Base-by-base conservation (phyloP, 2,329 filamentous ascomycete genomes). In the Aspergillus sojae region DNA sequence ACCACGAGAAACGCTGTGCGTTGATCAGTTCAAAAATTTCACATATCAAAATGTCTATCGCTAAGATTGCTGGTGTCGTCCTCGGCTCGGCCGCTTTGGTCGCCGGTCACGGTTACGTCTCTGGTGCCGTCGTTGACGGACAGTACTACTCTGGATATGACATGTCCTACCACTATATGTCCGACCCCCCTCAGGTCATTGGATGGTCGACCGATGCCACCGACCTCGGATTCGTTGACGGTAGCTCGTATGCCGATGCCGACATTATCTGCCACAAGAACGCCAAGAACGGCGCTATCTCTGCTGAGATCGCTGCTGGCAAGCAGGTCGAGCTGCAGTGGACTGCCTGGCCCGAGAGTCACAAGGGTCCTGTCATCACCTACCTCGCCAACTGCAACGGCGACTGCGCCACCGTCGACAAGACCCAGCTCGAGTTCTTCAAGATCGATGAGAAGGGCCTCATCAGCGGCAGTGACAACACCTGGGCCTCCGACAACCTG, bases 181-280 rank as follows among this genome's bases (percentile, higher is more conserved):
- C 65, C 28, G 68, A 73, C n/a, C 74, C 75, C 21, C 82, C 82
- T 2, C 71, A 78, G 19, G 75, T 78, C 28, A 83, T 86, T 58
- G 88, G 82, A 65, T 89, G 88, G 87, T 80, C 79, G 19, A 83
- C 81, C 53, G 73, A 79, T 6, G 81, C 80, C 56, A 80, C 82
- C 43, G 84, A 87, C 70, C 80, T 84, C 66, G 85, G 85, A 34
- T 88, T 82, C 72, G 78, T 88, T 62, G 74, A 80, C 19, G 81
- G 81, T 1, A 69, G 72, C 46, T 76, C 77, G 62, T 88, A 85
- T 75, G 72, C 75, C 28, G 73, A 74, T 36, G 64, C 80, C 39
- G 81, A 88, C 71, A 88, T 89, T 67, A 86, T 88, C 77, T 89
- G 87, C 80, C 88, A 91, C 81, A 81, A 81, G 73, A 77, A 78